Evolutionary conservation across 2,329 filamentous ascomycete species (phyloP).

Genomic region (Neoascochyta sp.): DNA sequence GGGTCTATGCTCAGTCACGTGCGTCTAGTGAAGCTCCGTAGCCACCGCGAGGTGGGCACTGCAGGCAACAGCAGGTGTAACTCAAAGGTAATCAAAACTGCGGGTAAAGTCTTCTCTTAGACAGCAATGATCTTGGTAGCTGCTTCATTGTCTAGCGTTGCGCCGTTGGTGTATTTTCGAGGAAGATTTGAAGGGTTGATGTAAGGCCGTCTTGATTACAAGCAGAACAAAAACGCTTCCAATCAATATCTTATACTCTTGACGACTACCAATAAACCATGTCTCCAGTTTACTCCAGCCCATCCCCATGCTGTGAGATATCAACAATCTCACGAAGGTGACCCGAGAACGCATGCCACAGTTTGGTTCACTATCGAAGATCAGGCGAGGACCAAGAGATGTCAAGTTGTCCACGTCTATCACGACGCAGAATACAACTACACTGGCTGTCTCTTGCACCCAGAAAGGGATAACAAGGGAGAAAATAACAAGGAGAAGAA

Average conservation of each 20-base stretch:
- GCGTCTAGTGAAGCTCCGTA: no score
- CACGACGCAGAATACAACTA: constrained; percentile 1
- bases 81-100: no score
- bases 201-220: neutral
- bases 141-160: neutral
- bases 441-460: neutral
- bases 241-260: neutral
- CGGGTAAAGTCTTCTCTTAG: no score
- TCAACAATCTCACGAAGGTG: constrained; percentile 1
- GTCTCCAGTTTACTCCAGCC: neutral
- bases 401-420: neutral
- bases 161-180: neutral
- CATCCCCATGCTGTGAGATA: neutral
- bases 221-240: neutral
- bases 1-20: no score
- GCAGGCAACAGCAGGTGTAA: neutral
- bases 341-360: constrained; percentile 1
- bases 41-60: neutral
- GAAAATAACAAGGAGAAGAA: no score
- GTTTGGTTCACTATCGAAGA: neutral
- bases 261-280: neutral
- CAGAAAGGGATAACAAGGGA: neutral
- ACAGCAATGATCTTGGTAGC: no score
- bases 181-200: neutral
- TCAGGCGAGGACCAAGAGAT: neutral